These are phyloP conservation scores for Cucurbita moschata DNA, from an alignment of 306 rosid genomes.

Conservation along the genomic window DNA sequence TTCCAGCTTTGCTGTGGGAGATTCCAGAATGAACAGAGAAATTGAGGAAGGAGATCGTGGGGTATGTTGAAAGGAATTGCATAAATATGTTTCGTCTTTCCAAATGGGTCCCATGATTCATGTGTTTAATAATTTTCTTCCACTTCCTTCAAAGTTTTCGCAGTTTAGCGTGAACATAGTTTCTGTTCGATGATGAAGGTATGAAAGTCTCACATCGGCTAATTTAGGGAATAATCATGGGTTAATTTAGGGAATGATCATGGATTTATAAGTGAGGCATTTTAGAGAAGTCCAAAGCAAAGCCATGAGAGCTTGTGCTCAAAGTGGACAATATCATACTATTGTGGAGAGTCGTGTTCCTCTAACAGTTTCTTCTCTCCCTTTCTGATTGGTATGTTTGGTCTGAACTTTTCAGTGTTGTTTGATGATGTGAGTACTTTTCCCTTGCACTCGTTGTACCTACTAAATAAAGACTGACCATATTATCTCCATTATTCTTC, in stretches of 20 bases:
- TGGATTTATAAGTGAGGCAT: too few species aligned
- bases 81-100: neutral
- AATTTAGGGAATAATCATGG: too few species aligned
- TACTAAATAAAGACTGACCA: neutral
- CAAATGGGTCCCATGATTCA: slow-evolving; percentile 5
- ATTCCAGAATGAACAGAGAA: neutral
- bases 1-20: slow-evolving; percentile 1
- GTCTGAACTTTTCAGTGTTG: neutral
- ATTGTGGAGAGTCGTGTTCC: too few species aligned
- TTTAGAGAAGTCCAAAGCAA: too few species aligned
- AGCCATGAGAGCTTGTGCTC: too few species aligned
- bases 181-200: too few species aligned
- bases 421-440: neutral
- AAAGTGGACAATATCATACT: too few species aligned
- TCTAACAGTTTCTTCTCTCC: neutral
- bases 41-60: neutral
- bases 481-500: neutral
- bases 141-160: neutral
- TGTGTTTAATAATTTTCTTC: neutral
- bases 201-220: too few species aligned
- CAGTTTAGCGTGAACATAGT: neutral
- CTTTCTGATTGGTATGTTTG: neutral
- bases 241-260: too few species aligned
- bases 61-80: neutral
- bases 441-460: neutral